A percentile compares a stretch with the other conserved stretches of the same genome.
These are phyloP conservation scores for Mycena capillaripes DNA, from an alignment of 768 basidiomycete species.

Conservation along the genomic window DNA sequence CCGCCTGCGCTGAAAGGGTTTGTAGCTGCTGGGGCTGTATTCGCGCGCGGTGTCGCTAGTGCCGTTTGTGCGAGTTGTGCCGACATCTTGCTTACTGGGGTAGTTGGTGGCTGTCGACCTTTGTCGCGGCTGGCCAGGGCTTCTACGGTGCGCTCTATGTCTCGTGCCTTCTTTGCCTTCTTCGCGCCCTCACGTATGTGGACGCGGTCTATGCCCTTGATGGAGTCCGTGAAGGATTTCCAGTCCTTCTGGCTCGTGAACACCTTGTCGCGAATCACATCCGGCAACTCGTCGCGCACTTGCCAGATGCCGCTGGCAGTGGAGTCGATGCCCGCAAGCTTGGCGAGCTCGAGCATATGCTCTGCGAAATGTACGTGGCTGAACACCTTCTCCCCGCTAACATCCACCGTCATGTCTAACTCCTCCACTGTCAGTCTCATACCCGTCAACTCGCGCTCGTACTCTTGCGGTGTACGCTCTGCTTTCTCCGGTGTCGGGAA, in stretches of 20 bases:
- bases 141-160: not conserved
- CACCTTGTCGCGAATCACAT: constrained; percentile 9
- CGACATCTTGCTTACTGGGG: constrained; percentile 16
- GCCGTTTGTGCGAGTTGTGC: not conserved
- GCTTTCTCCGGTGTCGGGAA: constrained; percentile 19
- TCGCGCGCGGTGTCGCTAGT: not conserved
- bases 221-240: not conserved
- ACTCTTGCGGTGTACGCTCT: constrained; percentile 26
- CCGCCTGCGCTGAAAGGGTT: constrained; percentile 6
- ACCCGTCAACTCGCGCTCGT: constrained; percentile 26
- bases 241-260: not conserved
- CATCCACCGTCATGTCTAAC: constrained; percentile 25
- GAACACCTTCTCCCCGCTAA: constrained; percentile 27
- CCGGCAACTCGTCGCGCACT: constrained; percentile 15
- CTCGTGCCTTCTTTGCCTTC: constrained; percentile 8
- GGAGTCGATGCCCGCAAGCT: not conserved
- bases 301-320: constrained; percentile 20
- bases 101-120: not conserved
- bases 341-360: constrained; percentile 10
- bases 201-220: constrained; percentile 14
- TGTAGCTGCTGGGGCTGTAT: not conserved
- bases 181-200: constrained; percentile 5
- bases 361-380: constrained; percentile 28
- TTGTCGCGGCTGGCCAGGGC: not conserved
- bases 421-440: constrained; percentile 29